phyloP scores from a whole-genome alignment of 2,329 filamentous ascomycete genomes.

The Orbilia oligospora region DNA sequence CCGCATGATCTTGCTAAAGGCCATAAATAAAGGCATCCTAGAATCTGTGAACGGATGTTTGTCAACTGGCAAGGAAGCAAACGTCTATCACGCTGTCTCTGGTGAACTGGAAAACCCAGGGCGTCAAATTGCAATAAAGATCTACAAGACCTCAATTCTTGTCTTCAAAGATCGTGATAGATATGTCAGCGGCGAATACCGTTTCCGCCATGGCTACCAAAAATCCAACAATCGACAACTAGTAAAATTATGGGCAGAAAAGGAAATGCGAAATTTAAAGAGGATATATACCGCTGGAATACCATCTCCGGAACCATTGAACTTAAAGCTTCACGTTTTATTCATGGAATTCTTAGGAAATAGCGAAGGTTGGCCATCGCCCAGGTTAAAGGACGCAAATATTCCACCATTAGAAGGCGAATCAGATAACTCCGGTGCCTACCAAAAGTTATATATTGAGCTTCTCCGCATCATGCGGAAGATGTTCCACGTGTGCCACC shows the following conservation, averaged over 20 bases:
- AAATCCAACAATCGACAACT: conserved; percentile 96
- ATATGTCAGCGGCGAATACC: conserved; percentile 94
- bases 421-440: conserved; percentile 71
- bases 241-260: conserved; percentile 99
- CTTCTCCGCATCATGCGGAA: conserved; percentile 89
- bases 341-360: conserved; percentile 96
- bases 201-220: conserved; percentile 91
- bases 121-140: conserved; percentile 86
- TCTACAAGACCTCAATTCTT: conserved; percentile 98
- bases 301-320: conserved; percentile 88
- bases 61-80: conserved; percentile 97
- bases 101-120: conserved; percentile 70
- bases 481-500: conserved; percentile 90
- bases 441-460: conserved; percentile 84
- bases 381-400: conserved; percentile 87
- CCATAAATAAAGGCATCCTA: conserved; percentile 92
- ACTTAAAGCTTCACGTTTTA: conserved; percentile 91
- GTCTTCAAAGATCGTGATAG: conserved; percentile 98
- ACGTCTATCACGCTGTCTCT: conserved; percentile 90
- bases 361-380: conserved; percentile 87
- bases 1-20: conserved; percentile 93
- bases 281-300: conserved; percentile 87
- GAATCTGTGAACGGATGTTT: conserved; percentile 94
- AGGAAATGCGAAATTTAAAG: conserved; percentile 94
- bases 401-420: conserved; percentile 74